Percentiles rank a stretch among this genome's conserved stretches.
Evolutionary conservation across 1,284 basidiomycete species (phyloP).

Genomic region (Hemileia vastatrix): DNA sequence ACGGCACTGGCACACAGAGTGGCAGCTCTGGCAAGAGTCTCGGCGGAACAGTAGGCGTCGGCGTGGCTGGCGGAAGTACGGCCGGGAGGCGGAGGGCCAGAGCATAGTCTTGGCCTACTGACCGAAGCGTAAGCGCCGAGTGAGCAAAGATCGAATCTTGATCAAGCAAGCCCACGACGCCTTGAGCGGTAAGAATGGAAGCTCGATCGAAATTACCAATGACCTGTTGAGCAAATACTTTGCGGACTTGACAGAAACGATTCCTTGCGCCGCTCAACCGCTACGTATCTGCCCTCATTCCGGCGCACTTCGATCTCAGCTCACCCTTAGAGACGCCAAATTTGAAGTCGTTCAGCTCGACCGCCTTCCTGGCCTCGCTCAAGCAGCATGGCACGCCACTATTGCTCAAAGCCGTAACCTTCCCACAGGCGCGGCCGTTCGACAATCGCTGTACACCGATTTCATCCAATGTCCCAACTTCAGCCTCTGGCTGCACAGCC

Average conservation of each 20-base stretch:
- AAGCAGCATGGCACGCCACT: constrained; percentile 57
- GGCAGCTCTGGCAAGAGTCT: constrained; percentile 24
- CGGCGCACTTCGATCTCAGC: no score
- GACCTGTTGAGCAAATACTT: constrained; percentile 67
- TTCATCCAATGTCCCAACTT: constrained; percentile 40
- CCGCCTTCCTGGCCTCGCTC: constrained; percentile 69
- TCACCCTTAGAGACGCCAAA: no score
- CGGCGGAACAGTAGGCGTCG: constrained; percentile 43
- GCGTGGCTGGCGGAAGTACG: constrained; percentile 59
- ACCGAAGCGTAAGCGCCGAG: constrained; percentile 69
- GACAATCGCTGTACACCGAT: constrained; percentile 38
- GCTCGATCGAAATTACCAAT: constrained; percentile 55
- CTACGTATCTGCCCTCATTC: constrained; percentile 82
- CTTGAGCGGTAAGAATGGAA: constrained; percentile 52
- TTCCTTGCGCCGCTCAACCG: constrained; percentile 81
- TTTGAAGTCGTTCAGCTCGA: constrained; percentile 60
- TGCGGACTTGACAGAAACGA: constrained; percentile 70
- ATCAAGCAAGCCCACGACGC: constrained; percentile 59
- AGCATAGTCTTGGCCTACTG: constrained; percentile 48
- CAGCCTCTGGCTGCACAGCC: constrained; percentile 36
- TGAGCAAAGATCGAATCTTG: constrained; percentile 69
- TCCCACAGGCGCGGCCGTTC: no score
- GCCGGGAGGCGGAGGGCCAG: constrained; percentile 33
- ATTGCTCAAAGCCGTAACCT: constrained; percentile 33
- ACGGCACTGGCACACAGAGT: constrained; percentile 32